Conservation (phyloP, 2,329 filamentous ascomycete genomes). For the Trichoderma breve region DNA sequence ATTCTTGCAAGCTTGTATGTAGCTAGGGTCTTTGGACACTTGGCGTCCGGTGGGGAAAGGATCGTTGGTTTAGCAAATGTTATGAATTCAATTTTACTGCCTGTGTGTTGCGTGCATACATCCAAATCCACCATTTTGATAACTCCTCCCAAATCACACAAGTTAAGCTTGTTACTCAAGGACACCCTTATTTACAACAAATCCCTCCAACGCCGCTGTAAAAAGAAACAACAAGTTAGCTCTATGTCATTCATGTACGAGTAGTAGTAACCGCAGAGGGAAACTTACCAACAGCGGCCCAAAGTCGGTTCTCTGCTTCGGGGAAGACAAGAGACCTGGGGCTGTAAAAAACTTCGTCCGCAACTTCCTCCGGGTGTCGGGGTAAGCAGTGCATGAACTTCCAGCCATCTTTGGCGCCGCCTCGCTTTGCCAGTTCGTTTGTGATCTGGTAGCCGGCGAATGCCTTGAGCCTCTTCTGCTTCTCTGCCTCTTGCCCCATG, state of each 20-base stretch:
- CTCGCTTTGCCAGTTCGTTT: slow-evolving; percentile 74
- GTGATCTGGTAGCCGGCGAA: slow-evolving; percentile 94
- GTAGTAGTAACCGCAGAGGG: background rate
- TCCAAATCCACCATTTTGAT: slow-evolving; percentile 12
- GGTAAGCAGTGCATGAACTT: slow-evolving; percentile 99
- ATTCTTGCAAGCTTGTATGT: slow-evolving; percentile 2
- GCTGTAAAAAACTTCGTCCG: slow-evolving; percentile 92
- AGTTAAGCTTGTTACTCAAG: slow-evolving; percentile 43
- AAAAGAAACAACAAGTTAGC: slow-evolving; percentile 22
- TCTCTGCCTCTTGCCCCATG: slow-evolving; percentile 94
- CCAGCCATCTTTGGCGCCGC: slow-evolving; percentile 85
- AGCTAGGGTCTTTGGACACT: slow-evolving; percentile 9
- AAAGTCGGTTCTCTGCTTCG: slow-evolving; percentile 92
- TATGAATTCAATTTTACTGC: slow-evolving; percentile 17
- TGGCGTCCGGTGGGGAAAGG: slow-evolving; percentile 24
- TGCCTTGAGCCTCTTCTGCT: slow-evolving; percentile 69
- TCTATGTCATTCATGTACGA: too few relatives aligned
- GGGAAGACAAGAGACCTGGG: slow-evolving; percentile 82
- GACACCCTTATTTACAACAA: slow-evolving; percentile 91
- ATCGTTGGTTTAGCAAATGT: slow-evolving; percentile 19
- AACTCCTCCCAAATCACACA: background rate
- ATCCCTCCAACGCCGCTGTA: slow-evolving; percentile 73
- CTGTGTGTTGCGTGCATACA: background rate
- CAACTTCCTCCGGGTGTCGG: slow-evolving; percentile 87
- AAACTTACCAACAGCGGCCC: slow-evolving; percentile 74